These are phyloP conservation scores for Lachnellula occidentalis DNA, from an alignment of 2,329 filamentous ascomycete genomes.

Conservation along the genomic window DNA sequence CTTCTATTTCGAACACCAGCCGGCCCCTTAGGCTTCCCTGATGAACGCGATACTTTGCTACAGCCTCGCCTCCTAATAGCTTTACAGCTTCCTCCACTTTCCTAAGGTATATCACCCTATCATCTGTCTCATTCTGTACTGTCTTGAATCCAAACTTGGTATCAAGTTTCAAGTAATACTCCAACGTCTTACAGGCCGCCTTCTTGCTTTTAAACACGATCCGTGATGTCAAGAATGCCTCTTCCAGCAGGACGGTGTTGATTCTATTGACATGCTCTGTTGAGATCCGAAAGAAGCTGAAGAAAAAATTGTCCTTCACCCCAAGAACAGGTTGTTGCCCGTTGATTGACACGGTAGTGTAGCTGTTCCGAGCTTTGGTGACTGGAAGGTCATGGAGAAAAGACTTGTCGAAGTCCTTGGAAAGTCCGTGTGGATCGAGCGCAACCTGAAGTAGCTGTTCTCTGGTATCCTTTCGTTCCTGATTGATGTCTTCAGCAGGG, in stretches of 20 bases:
- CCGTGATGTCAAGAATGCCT: conserved; percentile 8
- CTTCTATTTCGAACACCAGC: neutral
- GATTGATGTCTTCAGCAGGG: neutral
- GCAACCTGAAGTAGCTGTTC: neutral
- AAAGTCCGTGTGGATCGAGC: neutral
- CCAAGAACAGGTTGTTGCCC: neutral
- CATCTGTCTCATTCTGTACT: neutral
- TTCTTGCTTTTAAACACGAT: conserved; percentile 12
- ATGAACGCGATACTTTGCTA: neutral
- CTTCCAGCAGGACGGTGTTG: conserved; percentile 10
- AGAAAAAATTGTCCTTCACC: conserved; percentile 10
- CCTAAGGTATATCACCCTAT: neutral
- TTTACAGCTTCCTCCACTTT: neutral
- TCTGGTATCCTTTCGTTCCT: neutral
- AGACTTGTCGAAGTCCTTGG: neutral
- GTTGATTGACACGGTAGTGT: conserved; percentile 7
- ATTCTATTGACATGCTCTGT: conserved; percentile 11
- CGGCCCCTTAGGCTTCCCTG: neutral
- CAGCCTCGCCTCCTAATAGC: neutral
- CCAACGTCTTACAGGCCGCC: neutral
- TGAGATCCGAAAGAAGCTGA: conserved; percentile 4
- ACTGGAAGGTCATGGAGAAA: conserved; percentile 14
- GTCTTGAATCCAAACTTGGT: neutral
- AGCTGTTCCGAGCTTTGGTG: conserved; percentile 13
- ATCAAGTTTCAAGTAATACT: neutral